These are phyloP conservation scores for Malus hybrid DNA, from an alignment of 331 rosid species.

Conservation along the genomic window DNA sequence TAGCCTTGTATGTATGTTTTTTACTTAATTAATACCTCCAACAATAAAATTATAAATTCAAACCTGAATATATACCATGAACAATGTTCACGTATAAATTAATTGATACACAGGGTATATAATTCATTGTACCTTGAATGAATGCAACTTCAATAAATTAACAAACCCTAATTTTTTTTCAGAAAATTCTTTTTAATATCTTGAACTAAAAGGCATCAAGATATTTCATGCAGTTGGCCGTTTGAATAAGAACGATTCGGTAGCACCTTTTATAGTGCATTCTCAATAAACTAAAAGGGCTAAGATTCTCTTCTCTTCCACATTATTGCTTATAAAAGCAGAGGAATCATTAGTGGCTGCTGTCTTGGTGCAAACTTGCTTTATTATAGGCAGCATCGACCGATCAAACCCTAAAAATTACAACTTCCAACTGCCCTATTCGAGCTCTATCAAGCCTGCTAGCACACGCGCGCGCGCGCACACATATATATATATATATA, in stretches of 20 bases:
- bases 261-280: not conserved
- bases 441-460: constrained; percentile 16
- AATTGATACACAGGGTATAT: not conserved
- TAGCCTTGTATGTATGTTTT: not conserved
- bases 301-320: constrained; percentile 6
- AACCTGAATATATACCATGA: not conserved
- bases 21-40: not conserved
- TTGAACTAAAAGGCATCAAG: not conserved
- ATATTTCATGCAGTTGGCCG: constrained; percentile 4
- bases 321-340: not conserved
- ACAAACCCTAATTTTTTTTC: too few species aligned
- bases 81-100: not conserved
- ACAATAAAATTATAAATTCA: too few species aligned
- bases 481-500: too few species aligned
- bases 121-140: not conserved
- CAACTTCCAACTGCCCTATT: constrained; percentile 31
- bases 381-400: constrained; percentile 3
- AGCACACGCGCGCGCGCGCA: not conserved
- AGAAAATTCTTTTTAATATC: not conserved
- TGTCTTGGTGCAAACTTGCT: constrained; percentile 6
- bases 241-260: not conserved
- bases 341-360: constrained; percentile 5
- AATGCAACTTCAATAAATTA: not conserved
- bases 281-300: constrained; percentile 5
- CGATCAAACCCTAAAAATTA: not conserved